A percentile compares a stretch with the other conserved stretches of the same genome.
These are phyloP conservation scores for Tricholoma saponaceum DNA, from an alignment of 768 basidiomycete genomes.

Conservation along the genomic window DNA sequence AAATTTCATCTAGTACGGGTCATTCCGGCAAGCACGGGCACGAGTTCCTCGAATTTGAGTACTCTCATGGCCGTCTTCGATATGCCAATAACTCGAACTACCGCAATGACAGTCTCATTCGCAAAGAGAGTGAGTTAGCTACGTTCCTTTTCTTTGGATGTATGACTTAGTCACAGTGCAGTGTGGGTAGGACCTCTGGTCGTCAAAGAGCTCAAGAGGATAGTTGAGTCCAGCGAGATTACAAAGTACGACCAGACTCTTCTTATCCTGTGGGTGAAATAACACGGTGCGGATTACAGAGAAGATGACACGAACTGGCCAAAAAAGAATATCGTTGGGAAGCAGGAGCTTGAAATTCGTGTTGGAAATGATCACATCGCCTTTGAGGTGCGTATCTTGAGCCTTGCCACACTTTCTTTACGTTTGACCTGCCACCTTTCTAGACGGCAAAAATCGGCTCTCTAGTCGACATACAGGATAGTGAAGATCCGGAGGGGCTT, in stretches of 20 bases:
- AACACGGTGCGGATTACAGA: constrained; percentile 36
- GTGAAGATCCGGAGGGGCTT: constrained; percentile 95
- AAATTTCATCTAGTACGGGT: constrained; percentile 63
- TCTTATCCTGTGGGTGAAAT: not conserved
- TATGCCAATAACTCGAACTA: constrained; percentile 99
- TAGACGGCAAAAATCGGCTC: constrained; percentile 99
- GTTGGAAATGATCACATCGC: constrained; percentile 94
- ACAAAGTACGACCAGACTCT: constrained; percentile 64
- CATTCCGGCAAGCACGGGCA: constrained; percentile 98
- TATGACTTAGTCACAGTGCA: constrained; percentile 25
- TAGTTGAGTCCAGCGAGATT: constrained; percentile 91
- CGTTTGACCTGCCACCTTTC: not conserved
- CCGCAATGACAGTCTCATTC: constrained; percentile 93
- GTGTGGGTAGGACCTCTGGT: constrained; percentile 95
- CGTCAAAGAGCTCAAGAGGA: constrained; percentile 90
- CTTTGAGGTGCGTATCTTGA: constrained; percentile 69
- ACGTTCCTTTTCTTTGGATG: not conserved
- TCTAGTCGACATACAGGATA: constrained; percentile 93
- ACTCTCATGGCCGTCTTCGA: constrained; percentile 91
- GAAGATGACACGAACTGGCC: constrained; percentile 99
- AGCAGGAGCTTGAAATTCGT: constrained; percentile 96
- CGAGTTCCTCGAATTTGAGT: constrained; percentile 98
- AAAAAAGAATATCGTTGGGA: constrained; percentile 97
- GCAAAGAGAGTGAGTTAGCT: constrained; percentile 88
- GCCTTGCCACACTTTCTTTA: not conserved